Conservation (phyloP, 495 filamentous ascomycete species). For the Podospora pseudoanserina region DNA sequence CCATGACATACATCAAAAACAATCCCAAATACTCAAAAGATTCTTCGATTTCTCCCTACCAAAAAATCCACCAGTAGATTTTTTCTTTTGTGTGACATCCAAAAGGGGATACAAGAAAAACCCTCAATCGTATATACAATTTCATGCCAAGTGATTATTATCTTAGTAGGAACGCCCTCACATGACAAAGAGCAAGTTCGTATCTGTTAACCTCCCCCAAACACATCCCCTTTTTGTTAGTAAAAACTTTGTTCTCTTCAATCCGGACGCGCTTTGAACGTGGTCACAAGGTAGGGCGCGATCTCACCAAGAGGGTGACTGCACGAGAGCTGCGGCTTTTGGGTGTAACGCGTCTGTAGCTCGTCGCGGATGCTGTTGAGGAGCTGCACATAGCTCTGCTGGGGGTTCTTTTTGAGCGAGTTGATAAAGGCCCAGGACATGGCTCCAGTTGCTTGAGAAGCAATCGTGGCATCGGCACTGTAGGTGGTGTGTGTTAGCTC, state of each 20-base stretch:
- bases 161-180: conserved; percentile 26
- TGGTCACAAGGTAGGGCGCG: conserved; percentile 27
- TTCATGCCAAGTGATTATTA: neutral
- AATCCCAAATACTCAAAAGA: neutral
- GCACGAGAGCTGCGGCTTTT: conserved; percentile 95
- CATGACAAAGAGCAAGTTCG: conserved; percentile 52
- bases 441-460: conserved; percentile 87
- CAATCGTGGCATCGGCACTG: conserved; percentile 62
- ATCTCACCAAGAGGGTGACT: conserved; percentile 85
- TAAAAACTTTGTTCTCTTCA: conserved; percentile 11
- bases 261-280: conserved; percentile 28
- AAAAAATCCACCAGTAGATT: neutral
- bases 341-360: conserved; percentile 79
- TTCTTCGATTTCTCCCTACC: neutral
- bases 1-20: neutral
- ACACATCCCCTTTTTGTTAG: conserved; percentile 13
- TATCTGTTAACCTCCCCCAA: conserved; percentile 36
- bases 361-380: conserved; percentile 95
- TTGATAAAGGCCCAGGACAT: conserved; percentile 98
- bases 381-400: conserved; percentile 95
- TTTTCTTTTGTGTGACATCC: neutral
- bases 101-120: neutral
- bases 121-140: neutral
- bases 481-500: conserved; percentile 17
- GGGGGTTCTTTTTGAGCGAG: conserved; percentile 91